Conservation (phyloP, 257 asterid species). For the Cruciata laevipes region DNA sequence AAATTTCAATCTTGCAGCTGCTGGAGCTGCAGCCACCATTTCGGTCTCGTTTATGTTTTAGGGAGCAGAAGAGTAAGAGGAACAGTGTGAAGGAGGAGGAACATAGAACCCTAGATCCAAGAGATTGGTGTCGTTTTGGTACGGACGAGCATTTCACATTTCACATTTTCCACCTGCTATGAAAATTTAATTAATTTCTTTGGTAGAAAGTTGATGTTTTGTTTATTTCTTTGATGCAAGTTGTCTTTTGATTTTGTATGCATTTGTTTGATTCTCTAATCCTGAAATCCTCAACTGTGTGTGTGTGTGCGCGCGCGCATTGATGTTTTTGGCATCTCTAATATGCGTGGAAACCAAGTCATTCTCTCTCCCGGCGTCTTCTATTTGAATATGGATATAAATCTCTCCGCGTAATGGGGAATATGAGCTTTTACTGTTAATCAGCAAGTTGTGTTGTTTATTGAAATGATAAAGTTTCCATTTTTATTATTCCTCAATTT, state of each 20-base stretch:
- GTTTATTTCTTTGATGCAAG: background rate
- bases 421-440: background rate
- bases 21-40: background rate
- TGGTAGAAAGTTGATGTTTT: background rate
- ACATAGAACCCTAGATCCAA: slow-evolving; percentile 20
- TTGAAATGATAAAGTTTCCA: background rate
- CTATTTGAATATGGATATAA: background rate
- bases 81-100: background rate
- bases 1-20: background rate
- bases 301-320: background rate
- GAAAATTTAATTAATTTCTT: background rate
- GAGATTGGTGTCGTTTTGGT: slow-evolving; percentile 9
- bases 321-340: slow-evolving; percentile 2
- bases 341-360: slow-evolving; percentile 46
- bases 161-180: background rate
- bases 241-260: background rate
- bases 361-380: slow-evolving; percentile 17
- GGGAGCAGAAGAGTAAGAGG: background rate
- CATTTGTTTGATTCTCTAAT: background rate
- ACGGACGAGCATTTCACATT: background rate
- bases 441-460: background rate
- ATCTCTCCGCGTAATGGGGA: slow-evolving; percentile 3
- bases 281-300: slow-evolving; percentile 12
- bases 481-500: background rate
- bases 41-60: background rate